Base-by-base conservation (phyloP, 345 rosid genomes). In the Eucalyptus rudis region DNA sequence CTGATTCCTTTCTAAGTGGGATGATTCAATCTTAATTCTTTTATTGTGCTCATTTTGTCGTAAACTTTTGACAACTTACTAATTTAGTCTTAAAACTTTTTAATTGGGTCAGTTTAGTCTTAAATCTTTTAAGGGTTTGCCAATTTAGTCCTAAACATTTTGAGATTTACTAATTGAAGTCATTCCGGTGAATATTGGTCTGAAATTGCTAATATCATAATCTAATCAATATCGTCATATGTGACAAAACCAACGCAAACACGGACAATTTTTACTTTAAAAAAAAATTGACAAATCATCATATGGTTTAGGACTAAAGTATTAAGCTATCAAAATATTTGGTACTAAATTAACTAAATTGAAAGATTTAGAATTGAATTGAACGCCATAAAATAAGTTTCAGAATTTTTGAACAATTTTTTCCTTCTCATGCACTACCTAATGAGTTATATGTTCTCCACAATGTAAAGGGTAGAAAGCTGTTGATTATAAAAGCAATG, bases 161-260 rank as follows among this genome's bases (percentile, higher is more conserved):
- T 54, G 9, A 54, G 2, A 54, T 54, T 54, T 54, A 22, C 59
- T 4, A 54, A 54, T 4, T 22, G 5, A 25, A 59, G n/a, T 59
- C n/a, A 25, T 59, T 59, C 3, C 2, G 2, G 3, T 3, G 2
- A 59, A 59, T 58, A 8, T 24, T 58, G n/a, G 2, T 5, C 0
- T 5, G 6, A 24, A 58, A 24, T 58, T 10, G 13, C 13, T 58
- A 1, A 58, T 5, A 6, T 58, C 1, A 20, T 15, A 20, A 8
- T 54, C 3, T 54, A 54, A 20, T 54, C 10, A 3, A 2, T 20
- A 51, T 51, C 7, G 15, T 10, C 3, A 4, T 5, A 25, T 0
- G 7, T 59, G n/a, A 13, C 4, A 54, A 6, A 4, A 4, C 0
- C 1, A 1, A 8, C 31, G 31, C 7, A 3, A 27, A 27, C 15